Base-by-base conservation (phyloP, 2,329 filamentous ascomycete genomes). In the Trichoderma lentiforme region DNA sequence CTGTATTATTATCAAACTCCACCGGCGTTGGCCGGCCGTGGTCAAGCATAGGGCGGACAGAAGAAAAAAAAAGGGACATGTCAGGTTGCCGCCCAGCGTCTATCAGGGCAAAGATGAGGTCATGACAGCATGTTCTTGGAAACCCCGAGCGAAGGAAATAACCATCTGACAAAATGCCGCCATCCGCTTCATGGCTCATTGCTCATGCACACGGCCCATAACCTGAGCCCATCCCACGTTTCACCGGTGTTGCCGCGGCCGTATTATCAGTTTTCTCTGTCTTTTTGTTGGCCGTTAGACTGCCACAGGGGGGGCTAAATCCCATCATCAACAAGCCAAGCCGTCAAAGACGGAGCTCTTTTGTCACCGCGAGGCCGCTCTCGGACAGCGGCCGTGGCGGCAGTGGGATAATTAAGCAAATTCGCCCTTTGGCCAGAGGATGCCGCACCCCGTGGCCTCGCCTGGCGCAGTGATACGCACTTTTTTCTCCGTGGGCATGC, bases 401-500 rank as follows among this genome's bases (percentile, higher is more conserved):
- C 56, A 30, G 56, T 36, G 26, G 15, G 28, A 53, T 28, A 63
- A 24, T 43, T 30, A 34, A 30, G 14, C 60, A 64, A 24, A 3
- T 9, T 39, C 6, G 69, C 18, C 61, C 51, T 58, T 51, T 66
- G 24, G 12, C 18, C 57, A 36, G 24, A 51, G 36, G 15, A 47
- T 60, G 39, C 61, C 32, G 63, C 63, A 53, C 53, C 70, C 39
- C 70, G 70, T 72, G 70, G 70, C 63, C 57, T 62, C 58, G 32
- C 39, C 39, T 34, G 57, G 39, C 28, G 8, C 56, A 26, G 53
- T 68, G 32, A 61, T 66, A 68, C 64, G 70, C 60, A 72, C 28
- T 62, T 34, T 58, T 36, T 34, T 51, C 58, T 43, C 21, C 66
- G 58, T 57, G 61, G 61, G 61, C 68, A 63, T 24, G 47, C 58